A percentile compares a stretch with the other conserved stretches of the same genome.
Conservation (phyloP, 225 moss, liverwort and hornwort species). For the Ulota crispa region DNA sequence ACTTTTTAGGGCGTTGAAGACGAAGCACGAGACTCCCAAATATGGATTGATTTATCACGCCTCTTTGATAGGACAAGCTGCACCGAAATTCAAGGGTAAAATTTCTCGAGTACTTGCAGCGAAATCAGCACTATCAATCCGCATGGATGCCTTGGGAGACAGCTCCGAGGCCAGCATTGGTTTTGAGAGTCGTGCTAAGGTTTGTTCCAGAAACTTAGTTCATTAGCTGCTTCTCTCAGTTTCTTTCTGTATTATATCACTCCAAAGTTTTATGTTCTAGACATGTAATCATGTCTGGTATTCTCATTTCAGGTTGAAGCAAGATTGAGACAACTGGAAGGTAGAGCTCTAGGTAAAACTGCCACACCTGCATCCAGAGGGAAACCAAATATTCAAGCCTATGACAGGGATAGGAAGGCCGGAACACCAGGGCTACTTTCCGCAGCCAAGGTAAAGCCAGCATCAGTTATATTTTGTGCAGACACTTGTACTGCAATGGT, state of each 20-base stretch:
- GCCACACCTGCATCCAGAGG: slow-evolving; percentile 49
- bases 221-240: not conserved
- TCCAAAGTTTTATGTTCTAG: not conserved
- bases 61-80: slow-evolving; percentile 84
- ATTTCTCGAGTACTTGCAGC: slow-evolving; percentile 91
- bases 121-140: slow-evolving; percentile 75
- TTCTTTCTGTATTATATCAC: not conserved
- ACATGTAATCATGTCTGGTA: not conserved
- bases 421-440: slow-evolving; percentile 54
- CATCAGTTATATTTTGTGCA: not conserved
- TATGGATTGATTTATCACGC: slow-evolving; percentile 94
- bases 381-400: slow-evolving; percentile 47
- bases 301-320: slow-evolving; percentile 63
- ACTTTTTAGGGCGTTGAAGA: slow-evolving; percentile 83
- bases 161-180: slow-evolving; percentile 63
- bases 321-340: slow-evolving; percentile 80
- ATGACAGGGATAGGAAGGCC: slow-evolving; percentile 71
- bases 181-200: slow-evolving; percentile 65
- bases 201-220: not conserved
- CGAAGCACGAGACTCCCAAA: slow-evolving; percentile 92
- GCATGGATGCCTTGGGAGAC: slow-evolving; percentile 82
- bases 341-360: slow-evolving; percentile 46
- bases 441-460: slow-evolving; percentile 44
- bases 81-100: slow-evolving; percentile 86
- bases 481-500: not conserved